Conservation (phyloP, 192 early-diverging fungal genomes). For the Kickxella alabastrina region DNA sequence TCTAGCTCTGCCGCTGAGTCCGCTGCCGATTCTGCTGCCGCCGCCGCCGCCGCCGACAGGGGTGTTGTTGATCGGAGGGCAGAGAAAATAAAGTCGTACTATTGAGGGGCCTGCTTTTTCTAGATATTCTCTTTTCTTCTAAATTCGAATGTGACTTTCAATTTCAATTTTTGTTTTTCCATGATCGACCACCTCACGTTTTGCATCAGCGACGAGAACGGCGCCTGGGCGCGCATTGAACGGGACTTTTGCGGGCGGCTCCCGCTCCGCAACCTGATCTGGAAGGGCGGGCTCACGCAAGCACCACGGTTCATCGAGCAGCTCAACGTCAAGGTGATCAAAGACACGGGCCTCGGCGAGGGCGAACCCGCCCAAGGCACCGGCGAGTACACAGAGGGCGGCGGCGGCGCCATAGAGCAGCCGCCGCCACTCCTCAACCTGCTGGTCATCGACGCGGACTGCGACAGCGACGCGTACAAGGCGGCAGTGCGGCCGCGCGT, state of each 20-base stretch:
- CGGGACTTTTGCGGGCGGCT: conserved; percentile 65
- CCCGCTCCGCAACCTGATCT: conserved; percentile 74
- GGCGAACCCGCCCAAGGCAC: conserved; percentile 27
- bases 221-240: conserved; percentile 59
- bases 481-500: conserved; percentile 32
- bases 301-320: conserved; percentile 59
- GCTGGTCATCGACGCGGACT: conserved; percentile 20
- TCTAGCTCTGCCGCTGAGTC: too few relatives aligned
- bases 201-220: conserved; percentile 26
- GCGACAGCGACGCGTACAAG: conserved; percentile 44
- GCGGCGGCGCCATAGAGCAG: too few relatives aligned
- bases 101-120: background rate
- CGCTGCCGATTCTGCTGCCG: background rate
- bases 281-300: conserved; percentile 68
- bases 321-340: conserved; percentile 60
- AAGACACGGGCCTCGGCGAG: conserved; percentile 46
- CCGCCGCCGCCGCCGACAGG: background rate
- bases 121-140: conserved; percentile 1
- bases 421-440: conserved; percentile 27
- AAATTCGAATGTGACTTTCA: background rate
- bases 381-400: background rate
- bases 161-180: background rate
- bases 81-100: conserved; percentile 49
- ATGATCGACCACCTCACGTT: conserved; percentile 22
- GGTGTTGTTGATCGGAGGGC: conserved; percentile 25